Evolutionary conservation across 345 rosid species (phyloP).

Genomic region (Passiflora organensis): DNA sequence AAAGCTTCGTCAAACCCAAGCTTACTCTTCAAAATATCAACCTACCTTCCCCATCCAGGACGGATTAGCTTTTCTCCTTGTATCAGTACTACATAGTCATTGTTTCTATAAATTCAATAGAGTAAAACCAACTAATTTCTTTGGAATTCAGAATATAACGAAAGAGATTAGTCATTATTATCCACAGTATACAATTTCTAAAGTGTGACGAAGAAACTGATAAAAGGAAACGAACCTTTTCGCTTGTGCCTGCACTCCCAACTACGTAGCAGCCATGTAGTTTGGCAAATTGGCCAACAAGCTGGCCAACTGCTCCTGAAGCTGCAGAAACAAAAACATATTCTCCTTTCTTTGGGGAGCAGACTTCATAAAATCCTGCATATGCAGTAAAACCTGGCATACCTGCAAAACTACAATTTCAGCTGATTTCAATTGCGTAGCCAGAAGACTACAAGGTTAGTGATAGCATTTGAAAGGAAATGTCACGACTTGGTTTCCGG

Average conservation of each 20-base stretch:
- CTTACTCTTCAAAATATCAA: slow-evolving; percentile 49
- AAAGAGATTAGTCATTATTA: too few relatives aligned
- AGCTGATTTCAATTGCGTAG: background rate
- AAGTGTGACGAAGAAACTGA: background rate
- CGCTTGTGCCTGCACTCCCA: slow-evolving; percentile 60
- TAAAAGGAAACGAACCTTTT: slow-evolving; percentile 31
- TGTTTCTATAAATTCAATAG: too few relatives aligned
- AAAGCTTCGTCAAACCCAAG: slow-evolving; percentile 73
- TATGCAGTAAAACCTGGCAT: slow-evolving; percentile 81
- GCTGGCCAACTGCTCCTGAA: slow-evolving; percentile 74
- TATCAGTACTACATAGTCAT: background rate
- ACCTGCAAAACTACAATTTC: slow-evolving; percentile 30
- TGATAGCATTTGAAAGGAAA: background rate
- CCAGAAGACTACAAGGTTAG: background rate
- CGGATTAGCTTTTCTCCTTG: background rate
- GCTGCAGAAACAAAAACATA: slow-evolving; percentile 64
- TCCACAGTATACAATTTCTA: too few relatives aligned
- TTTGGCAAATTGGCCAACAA: slow-evolving; percentile 76
- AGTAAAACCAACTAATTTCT: too few relatives aligned
- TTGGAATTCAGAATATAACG: too few relatives aligned
- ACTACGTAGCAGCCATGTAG: slow-evolving; percentile 65
- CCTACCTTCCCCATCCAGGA: slow-evolving; percentile 29
- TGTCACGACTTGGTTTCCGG: too few relatives aligned
- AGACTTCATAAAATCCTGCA: slow-evolving; percentile 59
- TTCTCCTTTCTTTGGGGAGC: slow-evolving; percentile 55